Conservation (phyloP, 768 basidiomycete species). For the Gautieria morchelliformis region DNA sequence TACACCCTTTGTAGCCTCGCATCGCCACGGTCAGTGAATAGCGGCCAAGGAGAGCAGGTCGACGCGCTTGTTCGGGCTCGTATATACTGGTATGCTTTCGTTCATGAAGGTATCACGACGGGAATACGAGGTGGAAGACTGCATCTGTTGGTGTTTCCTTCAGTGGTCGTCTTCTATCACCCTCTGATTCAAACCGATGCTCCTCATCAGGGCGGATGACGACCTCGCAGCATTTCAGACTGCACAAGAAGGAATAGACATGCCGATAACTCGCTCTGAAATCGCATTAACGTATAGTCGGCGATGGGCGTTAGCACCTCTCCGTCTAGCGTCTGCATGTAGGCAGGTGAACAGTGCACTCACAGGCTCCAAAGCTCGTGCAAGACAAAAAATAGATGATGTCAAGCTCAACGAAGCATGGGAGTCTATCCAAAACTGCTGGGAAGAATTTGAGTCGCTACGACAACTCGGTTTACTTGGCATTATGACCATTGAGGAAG, state of each 20-base stretch:
- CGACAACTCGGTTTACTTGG: constrained; percentile 29
- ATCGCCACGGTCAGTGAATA: constrained; percentile 34
- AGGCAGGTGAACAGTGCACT: constrained; percentile 68
- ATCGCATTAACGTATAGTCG: constrained; percentile 44
- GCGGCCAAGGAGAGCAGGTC: constrained; percentile 44
- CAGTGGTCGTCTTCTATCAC: constrained; percentile 5
- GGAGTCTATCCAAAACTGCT: constrained; percentile 71
- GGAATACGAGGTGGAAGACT: constrained; percentile 81
- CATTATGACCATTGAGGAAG: constrained; percentile 38
- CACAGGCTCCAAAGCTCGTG: constrained; percentile 70
- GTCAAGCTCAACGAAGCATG: constrained; percentile 69
- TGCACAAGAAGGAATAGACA: constrained; percentile 33
- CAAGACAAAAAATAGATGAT: constrained; percentile 48
- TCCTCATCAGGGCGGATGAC: constrained; percentile 48
- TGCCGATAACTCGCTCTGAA: constrained; percentile 25
- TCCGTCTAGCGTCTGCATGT: constrained; percentile 69
- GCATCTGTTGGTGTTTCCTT: constrained; percentile 46
- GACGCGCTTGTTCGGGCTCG: constrained; percentile 57
- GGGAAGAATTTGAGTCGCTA: constrained; percentile 74
- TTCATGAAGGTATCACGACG: constrained; percentile 74
- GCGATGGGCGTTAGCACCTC: constrained; percentile 57
- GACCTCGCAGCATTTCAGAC: constrained; percentile 68
- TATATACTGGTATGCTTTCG: constrained; percentile 84
- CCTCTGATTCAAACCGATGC: not conserved
- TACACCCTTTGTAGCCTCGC: constrained; percentile 61